Percentiles rank a stretch among this genome's conserved stretches.
These are phyloP conservation scores for Podaxis sp. DNA, from an alignment of 768 basidiomycete species.

Conservation along the genomic window DNA sequence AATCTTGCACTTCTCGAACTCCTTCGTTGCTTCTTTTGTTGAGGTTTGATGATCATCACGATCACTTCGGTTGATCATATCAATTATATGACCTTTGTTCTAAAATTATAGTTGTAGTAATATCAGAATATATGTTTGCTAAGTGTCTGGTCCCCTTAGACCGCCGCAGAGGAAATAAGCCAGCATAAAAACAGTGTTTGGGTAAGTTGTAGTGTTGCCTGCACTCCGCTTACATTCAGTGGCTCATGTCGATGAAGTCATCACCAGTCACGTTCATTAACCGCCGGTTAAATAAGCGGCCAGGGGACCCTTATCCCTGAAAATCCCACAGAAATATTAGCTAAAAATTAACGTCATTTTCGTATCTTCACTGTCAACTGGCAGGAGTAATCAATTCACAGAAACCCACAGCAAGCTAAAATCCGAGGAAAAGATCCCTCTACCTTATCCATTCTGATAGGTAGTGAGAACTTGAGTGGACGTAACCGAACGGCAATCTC, in stretches of 20 bases:
- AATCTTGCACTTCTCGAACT: too few species aligned
- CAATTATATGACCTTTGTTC: too few species aligned
- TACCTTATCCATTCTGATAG: background rate
- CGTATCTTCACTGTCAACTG: background rate
- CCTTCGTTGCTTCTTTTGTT: too few species aligned
- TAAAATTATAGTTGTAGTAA: too few species aligned
- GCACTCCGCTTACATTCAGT: too few species aligned
- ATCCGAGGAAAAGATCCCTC: conserved; percentile 2
- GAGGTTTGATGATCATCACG: too few species aligned
- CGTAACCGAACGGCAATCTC: background rate
- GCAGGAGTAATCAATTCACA: background rate
- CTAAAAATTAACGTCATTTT: background rate
- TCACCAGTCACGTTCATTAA: background rate
- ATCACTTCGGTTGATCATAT: too few species aligned
- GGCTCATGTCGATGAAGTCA: background rate
- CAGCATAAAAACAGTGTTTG: too few species aligned
- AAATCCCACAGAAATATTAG: background rate
- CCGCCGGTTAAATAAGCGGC: background rate
- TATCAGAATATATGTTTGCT: too few species aligned
- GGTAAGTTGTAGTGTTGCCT: too few species aligned
- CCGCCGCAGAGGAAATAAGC: too few species aligned
- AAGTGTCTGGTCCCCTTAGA: too few species aligned
- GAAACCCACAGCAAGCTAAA: background rate
- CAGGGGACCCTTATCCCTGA: background rate
- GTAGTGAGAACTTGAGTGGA: background rate